Evolutionary conservation across 305 asterid genomes (phyloP), one percentile per base, ranked within the genome.

Genomic region (Ajuga reptans): DNA sequence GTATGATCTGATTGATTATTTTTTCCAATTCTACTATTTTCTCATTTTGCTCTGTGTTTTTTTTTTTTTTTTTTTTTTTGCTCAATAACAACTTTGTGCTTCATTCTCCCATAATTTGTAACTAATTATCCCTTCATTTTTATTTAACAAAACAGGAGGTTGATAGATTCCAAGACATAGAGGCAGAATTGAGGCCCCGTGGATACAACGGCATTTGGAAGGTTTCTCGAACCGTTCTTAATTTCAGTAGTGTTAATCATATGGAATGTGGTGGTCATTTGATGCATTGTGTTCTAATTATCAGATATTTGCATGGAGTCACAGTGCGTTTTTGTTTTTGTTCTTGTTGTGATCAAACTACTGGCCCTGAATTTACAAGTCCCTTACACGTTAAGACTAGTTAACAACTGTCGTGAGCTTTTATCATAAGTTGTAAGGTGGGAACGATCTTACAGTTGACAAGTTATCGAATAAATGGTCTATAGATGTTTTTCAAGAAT

Each of bases 171-270:
- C 88, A 83, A 68, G 99, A 93, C 78, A 61, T 93, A 47, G 86
- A 81, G 84, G 86, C 82, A 71, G 95, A 86, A 73, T 66, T 93
- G 76, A 85, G 72, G 72, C 82, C 78, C 62, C 89, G 82, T 39
- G 99, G 96, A 69, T 93, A 93, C 82, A 77, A 9, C 81, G 97
- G 99, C 80, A 85, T 93, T 78, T 93, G 96, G 99, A 90, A 90
- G 97, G 99, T 92, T 77, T 66, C 36, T 62, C 54, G 46, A 55
- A 68, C 66, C 62, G 10, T 27, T 3, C 59, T 73, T 73, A 47
- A 63, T 68, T 73, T 45, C 67, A 63, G 69, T n/a, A 33, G 56
- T 78, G 55, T 59, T 75, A 21, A 43, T 63, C 63, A 5, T 63
- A 46, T 52, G 12, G 60, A 42, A 43, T 24, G 64, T 21, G 21